Evolutionary conservation across 129 eudicot species (phyloP), one percentile per base, ranked within the genome.

Genomic region (Mikania micrantha): DNA sequence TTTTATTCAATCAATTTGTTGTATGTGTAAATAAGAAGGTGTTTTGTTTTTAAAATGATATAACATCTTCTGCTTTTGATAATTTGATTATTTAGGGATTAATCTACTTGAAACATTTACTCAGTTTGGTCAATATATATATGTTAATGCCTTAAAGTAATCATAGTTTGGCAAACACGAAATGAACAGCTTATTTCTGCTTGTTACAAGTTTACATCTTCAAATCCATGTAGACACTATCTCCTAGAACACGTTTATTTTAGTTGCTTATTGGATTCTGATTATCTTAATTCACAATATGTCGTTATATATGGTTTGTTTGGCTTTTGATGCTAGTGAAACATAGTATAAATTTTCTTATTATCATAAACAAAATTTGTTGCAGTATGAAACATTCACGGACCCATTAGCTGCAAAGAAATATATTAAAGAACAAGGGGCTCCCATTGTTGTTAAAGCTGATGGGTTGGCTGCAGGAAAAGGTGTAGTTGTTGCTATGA

Each of bases 391-490:
- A 81, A 83, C 93, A 19, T 91, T 91, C 75, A 77, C 86, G 15
- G 95, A 87, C 47, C 82, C 97, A 16, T 42, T 72, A 6, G 80
- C 84, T 62, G 97, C 95, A 77, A 91, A 91, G 72, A 52, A 54
- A 17, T 91, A 91, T 66, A 87, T 91, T 39, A 73, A 78, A 65
- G 85, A 83, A 39, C 90, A 91, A 78, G 97, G 97, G 29, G 87
- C 88, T 31, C 97, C 97, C 0, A 91, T 91, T 49, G 97, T 91
- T 22, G 81, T 91, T 24, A 88, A 91, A 77, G 96, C 97, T 40
- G 95, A 91, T 34, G 97, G 97, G 16, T 40, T 91, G 45, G 97
- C 94, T 52, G 97, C 94, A 65, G 97, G 97, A n/a, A 91, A 91
- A 84, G 97, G 97, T 39, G 97, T 91, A 7, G 74, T 88, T 42